A percentile compares a stretch with the other conserved stretches of the same genome.
Conservation (phyloP, 2,329 filamentous ascomycete species). For the Colletotrichum neosansevieriae region DNA sequence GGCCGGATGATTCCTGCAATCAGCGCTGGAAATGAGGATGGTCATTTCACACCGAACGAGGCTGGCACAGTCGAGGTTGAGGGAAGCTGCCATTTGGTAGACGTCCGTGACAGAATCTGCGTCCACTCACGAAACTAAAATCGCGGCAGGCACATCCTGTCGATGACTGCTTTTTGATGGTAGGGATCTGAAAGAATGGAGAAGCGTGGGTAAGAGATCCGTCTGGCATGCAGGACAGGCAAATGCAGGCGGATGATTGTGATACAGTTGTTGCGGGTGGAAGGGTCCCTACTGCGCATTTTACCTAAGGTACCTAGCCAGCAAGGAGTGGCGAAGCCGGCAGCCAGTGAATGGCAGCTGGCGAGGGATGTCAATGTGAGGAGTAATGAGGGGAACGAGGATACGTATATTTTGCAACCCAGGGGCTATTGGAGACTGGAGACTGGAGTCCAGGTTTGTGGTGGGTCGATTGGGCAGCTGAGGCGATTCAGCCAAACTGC, state of each 20-base stretch:
- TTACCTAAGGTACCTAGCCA: no score
- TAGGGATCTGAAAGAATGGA: neutral
- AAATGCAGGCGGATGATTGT: conserved; percentile 17
- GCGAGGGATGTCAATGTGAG: conserved; percentile 10
- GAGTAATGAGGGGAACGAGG: neutral
- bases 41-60: neutral
- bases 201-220: conserved; percentile 16
- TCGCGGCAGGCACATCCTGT: neutral
- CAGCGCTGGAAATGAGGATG: neutral
- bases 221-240: conserved; percentile 11
- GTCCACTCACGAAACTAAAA: neutral
- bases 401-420: conserved; percentile 3
- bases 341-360: conserved; percentile 4
- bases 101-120: neutral
- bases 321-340: conserved; percentile 3
- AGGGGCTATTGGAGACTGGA: no score
- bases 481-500: conserved; percentile 10
- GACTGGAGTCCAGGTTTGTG: no score
- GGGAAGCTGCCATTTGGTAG: neutral
- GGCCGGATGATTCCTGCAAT: neutral
- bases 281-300: no score
- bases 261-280: no score
- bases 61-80: neutral
- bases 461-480: conserved; percentile 20
- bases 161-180: neutral